Evolutionary conservation across 768 basidiomycete genomes (phyloP), one percentile per base, ranked within the genome.

Genomic region (Tulasnella sp.): DNA sequence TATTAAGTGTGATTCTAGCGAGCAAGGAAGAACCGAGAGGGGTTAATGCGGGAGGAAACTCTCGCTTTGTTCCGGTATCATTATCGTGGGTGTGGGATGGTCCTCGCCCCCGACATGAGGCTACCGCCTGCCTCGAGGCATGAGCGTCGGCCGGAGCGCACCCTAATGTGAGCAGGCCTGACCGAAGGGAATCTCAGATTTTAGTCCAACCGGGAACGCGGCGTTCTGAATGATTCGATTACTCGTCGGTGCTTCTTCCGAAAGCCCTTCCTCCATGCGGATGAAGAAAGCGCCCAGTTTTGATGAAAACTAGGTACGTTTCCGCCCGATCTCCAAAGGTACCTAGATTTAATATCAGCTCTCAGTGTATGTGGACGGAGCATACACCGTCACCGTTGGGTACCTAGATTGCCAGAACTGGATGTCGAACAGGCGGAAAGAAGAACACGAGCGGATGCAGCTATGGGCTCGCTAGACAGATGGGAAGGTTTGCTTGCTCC

Each of bases 31-130:
- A 2, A 5, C 16, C 31, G 11, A 7, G 12, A 31, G 64, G 64
- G 28, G 64, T 31, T 69, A 69, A 69, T 37, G 64, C 64, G 64
- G 64, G 18, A 9, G 34, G 31, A 28, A 69, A 28, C 64, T 69
- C 24, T 69, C 64, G 64, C 64, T 69, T 69, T 69, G 64, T 37
- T 69, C 64, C 64, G 64, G 12, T 31, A 28, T 69, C 64, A 69
- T 69, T 69, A 69, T 69, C 64, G 64, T 69, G 64, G 64, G 64
- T 69, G 64, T 69, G 64, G 64, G 64, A 69, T 37, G 64, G 64
- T 69, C 64, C 64, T 69, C 64, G 31, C 64, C 64, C 5, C 18
- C 18, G 64, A 34, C 64, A 69, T 69, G 64, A 69, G 64, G 64
- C 64, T 14, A 69, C 64, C 64, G 64, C 64, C 64, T 69, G 64